These are phyloP conservation scores for Candida khao-thaluensis DNA, from an alignment of 805 yeast species.

Conservation along the genomic window DNA sequence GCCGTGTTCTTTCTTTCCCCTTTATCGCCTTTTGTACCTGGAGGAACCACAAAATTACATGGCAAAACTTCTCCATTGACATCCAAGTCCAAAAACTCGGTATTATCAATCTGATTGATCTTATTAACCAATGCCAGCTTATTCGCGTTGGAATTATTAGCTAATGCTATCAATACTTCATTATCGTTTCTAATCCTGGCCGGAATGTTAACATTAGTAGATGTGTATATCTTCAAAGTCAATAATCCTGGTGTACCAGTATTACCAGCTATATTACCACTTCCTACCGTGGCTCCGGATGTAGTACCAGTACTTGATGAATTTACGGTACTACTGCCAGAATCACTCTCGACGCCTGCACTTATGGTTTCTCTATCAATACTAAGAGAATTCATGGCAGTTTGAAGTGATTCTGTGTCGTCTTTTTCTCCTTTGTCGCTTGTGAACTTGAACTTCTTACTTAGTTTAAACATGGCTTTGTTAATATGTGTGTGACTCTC, in stretches of 20 bases:
- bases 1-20: constrained; percentile 38
- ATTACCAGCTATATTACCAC: constrained; percentile 1
- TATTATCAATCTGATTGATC: constrained; percentile 18
- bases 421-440: constrained; percentile 15
- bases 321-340: constrained; percentile 2
- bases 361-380: constrained; percentile 9
- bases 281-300: not conserved
- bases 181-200: constrained; percentile 64
- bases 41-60: constrained; percentile 52
- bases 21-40: constrained; percentile 17
- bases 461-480: constrained; percentile 27
- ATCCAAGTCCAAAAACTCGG: constrained; percentile 26
- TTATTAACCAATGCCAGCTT: constrained; percentile 35
- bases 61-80: constrained; percentile 46
- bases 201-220: constrained; percentile 68
- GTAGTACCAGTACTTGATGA: constrained; percentile 1
- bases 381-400: constrained; percentile 1
- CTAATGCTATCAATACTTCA: constrained; percentile 61
- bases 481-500: not conserved
- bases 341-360: constrained; percentile 6
- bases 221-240: constrained; percentile 73
- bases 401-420: constrained; percentile 2
- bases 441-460: constrained; percentile 28
- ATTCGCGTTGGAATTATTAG: constrained; percentile 46
- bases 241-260: constrained; percentile 59